Evolutionary conservation across 148 eudicot genomes (phyloP).

Genomic region (Rhododendron williamsianum): DNA sequence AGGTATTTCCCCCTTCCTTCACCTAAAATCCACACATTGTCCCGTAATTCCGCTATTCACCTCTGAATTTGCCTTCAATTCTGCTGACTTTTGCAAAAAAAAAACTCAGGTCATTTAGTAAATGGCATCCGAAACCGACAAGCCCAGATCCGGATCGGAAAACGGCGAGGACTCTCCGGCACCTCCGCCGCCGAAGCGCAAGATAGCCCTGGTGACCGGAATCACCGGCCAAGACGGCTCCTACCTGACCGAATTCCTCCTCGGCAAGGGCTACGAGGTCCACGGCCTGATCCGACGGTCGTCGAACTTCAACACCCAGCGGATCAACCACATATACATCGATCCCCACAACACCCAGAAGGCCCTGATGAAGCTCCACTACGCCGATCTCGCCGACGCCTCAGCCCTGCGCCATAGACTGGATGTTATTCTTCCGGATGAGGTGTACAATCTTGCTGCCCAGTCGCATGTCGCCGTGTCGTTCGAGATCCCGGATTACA

Average conservation of each 20-base stretch:
- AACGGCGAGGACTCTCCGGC: background rate
- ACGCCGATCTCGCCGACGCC: slow-evolving; percentile 91
- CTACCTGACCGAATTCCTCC: slow-evolving; percentile 85
- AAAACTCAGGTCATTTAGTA: background rate
- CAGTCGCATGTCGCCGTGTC: slow-evolving; percentile 97
- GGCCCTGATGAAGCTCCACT: slow-evolving; percentile 92
- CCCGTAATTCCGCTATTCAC: background rate
- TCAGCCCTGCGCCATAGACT: slow-evolving; percentile 86
- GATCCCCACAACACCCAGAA: slow-evolving; percentile 84
- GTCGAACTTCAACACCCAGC: slow-evolving; percentile 90
- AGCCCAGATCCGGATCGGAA: background rate
- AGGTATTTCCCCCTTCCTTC: background rate
- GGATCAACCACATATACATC: slow-evolving; percentile 94
- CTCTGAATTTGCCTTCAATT: background rate
- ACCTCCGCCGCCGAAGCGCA: slow-evolving; percentile 12
- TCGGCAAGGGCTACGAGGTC: slow-evolving; percentile 62
- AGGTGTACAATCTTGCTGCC: slow-evolving; percentile 91
- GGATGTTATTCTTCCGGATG: slow-evolving; percentile 69
- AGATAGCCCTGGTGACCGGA: slow-evolving; percentile 79
- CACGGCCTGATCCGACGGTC: slow-evolving; percentile 91
- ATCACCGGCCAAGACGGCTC: slow-evolving; percentile 98
- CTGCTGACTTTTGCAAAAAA: background rate
- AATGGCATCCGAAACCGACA: slow-evolving; percentile 7
- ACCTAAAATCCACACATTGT: background rate
- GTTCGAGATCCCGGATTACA: slow-evolving; percentile 92